Percentiles rank a stretch among this genome's conserved stretches.
Evolutionary conservation across 225 moss, liverwort and hornwort species (phyloP).

Genomic region (Pseudoscleropodium purum): DNA sequence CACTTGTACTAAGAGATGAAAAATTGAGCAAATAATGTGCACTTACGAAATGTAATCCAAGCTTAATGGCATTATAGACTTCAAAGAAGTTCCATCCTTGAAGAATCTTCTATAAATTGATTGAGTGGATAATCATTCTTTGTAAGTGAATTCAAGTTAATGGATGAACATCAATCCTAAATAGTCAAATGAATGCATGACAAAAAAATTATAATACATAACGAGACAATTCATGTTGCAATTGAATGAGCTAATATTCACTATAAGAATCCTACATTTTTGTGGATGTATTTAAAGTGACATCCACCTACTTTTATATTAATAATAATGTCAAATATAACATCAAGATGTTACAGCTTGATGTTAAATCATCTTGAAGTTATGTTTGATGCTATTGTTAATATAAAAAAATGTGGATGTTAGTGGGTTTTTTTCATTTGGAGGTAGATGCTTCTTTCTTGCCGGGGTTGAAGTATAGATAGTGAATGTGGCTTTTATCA

Average conservation of each 20-base stretch:
- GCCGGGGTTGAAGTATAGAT: too few relatives aligned
- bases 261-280: accelerated
- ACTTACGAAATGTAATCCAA: background rate
- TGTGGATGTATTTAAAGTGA: background rate
- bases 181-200: background rate
- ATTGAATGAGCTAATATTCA: background rate
- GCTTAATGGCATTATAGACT: background rate
- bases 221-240: background rate
- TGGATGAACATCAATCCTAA: background rate
- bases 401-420: background rate
- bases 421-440: too few relatives aligned
- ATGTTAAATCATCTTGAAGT: background rate
- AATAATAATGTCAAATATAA: background rate
- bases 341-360: background rate
- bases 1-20: background rate
- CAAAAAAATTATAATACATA: background rate
- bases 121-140: background rate
- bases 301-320: background rate
- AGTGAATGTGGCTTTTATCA: too few relatives aligned
- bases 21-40: background rate
- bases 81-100: background rate
- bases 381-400: background rate
- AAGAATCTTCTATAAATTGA: background rate
- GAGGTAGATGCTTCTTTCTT: too few relatives aligned
- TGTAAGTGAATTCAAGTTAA: background rate